Base-by-base conservation (phyloP, 345 rosid species). In the Populus pruinosa region DNA sequence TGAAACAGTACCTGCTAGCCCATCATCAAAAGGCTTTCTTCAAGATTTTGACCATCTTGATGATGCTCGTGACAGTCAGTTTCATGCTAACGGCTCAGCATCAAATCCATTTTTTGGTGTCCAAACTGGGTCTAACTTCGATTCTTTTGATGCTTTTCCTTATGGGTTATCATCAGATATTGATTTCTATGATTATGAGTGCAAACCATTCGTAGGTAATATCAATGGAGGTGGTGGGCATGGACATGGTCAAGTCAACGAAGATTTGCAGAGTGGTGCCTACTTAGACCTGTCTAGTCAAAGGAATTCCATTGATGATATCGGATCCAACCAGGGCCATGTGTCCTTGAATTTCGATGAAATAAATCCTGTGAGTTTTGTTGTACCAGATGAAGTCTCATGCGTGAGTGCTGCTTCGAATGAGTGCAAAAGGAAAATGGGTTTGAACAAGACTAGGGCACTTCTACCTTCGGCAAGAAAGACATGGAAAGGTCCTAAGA, bases 371-470 rank as follows among this genome's bases (percentile, higher is more conserved):
- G 23, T 82, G 79, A 88, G 76, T 78, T 87, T 88, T 67, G 72
- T 64, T 2, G 87, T 85, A 6, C 86, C 91, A 2, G 92, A 90
- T 80, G 93, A 93, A 81, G 86, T 90, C 69, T 90, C 96, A 7
- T 85, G 86, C 78, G 86, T 81, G 27, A n/a, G 47, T 41, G 81
- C 83, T 23, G 86, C 86, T 12, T 84, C 77, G 69, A 73, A 74
- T 62, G 62, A 56, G 62, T 21, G 27, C 27, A 56, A n/a, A 8
- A 1, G n/a, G 25, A 56, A 56, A 8, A 56, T 56, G 62, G 62
- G 62, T 55, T 8, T 56, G 36, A 73, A 44, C 65, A 59, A 76
- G 73, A 77, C 67, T 85, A 79, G 80, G 78, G 78, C 31, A 83
- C 78, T 23, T 72, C 21, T 75, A 35, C 66, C 87, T 25, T 73